Conservation (phyloP, 2,329 filamentous ascomycete species). For the Chaetomiaceae sp. region DNA sequence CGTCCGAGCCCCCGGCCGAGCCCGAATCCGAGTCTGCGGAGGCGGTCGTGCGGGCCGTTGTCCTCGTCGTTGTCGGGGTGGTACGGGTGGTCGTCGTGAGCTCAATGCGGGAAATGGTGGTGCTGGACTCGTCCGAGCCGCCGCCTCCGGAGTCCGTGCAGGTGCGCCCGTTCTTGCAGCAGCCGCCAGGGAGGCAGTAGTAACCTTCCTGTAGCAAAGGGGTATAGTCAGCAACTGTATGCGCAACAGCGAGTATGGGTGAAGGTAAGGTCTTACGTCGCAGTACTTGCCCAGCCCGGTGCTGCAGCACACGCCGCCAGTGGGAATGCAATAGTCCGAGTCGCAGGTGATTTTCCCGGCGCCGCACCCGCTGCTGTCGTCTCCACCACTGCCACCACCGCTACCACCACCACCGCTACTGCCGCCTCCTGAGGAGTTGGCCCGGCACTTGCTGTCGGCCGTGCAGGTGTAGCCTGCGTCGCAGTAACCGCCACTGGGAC, state of each 20-base stretch:
- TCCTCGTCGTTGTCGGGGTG: no score
- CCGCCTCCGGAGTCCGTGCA: no score
- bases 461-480: slow-evolving; percentile 31
- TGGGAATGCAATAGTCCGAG: slow-evolving; percentile 12
- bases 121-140: slow-evolving; percentile 15
- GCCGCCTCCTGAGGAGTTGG: slow-evolving; percentile 15
- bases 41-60: not conserved
- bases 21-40: not conserved
- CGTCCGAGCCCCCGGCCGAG: not conserved
- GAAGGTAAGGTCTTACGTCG: no score
- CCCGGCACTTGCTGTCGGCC: slow-evolving; percentile 24
- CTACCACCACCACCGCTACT: slow-evolving; percentile 19
- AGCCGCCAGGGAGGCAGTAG: no score
- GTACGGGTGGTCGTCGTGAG: not conserved
- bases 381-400: slow-evolving; percentile 12
- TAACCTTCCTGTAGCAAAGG: no score
- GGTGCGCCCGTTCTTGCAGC: no score
- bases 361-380: not conserved
- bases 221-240: no score
- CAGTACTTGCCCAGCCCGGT: no score
- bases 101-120: no score
- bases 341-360: no score
- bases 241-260: no score
- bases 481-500: slow-evolving; percentile 30
- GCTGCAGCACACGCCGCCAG: no score